Base-by-base conservation (phyloP, 2,329 filamentous ascomycete genomes). In the Microdochium trichocladiopsis region DNA sequence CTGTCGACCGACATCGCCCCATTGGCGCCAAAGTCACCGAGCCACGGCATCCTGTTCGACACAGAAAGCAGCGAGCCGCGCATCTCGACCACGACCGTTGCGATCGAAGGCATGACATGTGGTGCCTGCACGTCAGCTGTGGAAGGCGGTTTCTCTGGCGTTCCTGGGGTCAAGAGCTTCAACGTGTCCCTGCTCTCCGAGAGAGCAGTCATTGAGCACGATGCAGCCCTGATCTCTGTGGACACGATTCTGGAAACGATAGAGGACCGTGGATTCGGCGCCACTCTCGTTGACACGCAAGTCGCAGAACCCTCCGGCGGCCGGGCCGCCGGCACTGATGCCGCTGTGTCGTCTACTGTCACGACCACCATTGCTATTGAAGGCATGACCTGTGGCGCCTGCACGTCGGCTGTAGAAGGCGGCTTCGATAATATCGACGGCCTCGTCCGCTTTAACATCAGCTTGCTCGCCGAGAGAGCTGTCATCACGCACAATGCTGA, bases 341-440 rank as follows among this genome's bases (percentile, higher is more conserved):
- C 60, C 51, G 61, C 66, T 55, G 65, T 66, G 53, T 68, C 74
- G 56, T 70, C 72, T 50, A 62, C 80, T 3, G 77, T 86, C 52
- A 89, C 83, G 1, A 96, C 92, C 0, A 97, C 92, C 0, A 79
- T 99, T 18, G 84, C 88, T 4, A 89, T 99, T 51, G 90, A 94
- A 59, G 94, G 94, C 50, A 99, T 99, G 94, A 99, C 94, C 1
- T 97, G 94, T 65, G 93, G 93, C 22, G 90, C 94, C 43, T 99
- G 94, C 69, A 97, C 94, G 1, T 93, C 93, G 1, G 91, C 93
- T 5, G 84, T 97, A 1, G 89, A 96, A 63, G 79, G 82, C 49
- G 90, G 88, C 3, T 94, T 99, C 70, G 82, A 83, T 58, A 82
- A 80, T 56, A 70, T 93, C 2, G 83, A 88, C 10, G 94, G 94